Base-by-base conservation (phyloP, 2,329 filamentous ascomycete species). In the Venturiaceae sp. region DNA sequence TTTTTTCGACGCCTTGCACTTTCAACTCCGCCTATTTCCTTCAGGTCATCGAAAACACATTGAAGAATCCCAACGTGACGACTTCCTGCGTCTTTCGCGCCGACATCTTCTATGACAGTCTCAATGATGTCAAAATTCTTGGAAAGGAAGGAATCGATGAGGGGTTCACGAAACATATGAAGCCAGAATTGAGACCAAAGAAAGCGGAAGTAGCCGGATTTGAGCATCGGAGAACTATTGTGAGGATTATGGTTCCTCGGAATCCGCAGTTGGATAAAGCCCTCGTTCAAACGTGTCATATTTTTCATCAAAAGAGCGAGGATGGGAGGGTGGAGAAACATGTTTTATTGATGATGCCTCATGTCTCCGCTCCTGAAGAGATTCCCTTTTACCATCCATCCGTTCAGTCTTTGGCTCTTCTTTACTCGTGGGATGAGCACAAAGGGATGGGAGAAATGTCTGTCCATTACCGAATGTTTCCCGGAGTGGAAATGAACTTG, bases 341-440 rank as follows among this genome's bases (percentile, higher is more conserved):
- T 33, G 72, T 92, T 56, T 83, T 95, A 16, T 71, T 95, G 34
- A 96, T 95, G 69, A 77, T 88, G 5, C 90, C 92, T 7, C 91
- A 96, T 71, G 78, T 83, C 8, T 70, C 78, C 33, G 74, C 75
- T 1, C 74, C 80, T 11, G 77, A 81, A 14, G 80, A 86, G 2
- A 80, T 94, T 61, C 92, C 92, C 1, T 96, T 88, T 72, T 97
- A 96, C 71, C 92, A 96, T 68, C 92, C 92, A 23, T 78, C 81
- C 56, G 85, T 95, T 23, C 80, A 79, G 55, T 83, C 83, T 13
- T 78, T 96, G 26, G 90, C 85, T 5, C 92, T 94, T 64, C 74
- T 91, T 7, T 89, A 95, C 70, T 81, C 82, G 36, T 88, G 82
- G 37, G 60, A 63, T 44, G 37, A 34, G 13, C 16, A 1, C 72